A percentile compares a stretch with the other conserved stretches of the same genome.
Conservation (phyloP, 768 basidiomycete species). For the Brasilioporus rufonigricans region DNA sequence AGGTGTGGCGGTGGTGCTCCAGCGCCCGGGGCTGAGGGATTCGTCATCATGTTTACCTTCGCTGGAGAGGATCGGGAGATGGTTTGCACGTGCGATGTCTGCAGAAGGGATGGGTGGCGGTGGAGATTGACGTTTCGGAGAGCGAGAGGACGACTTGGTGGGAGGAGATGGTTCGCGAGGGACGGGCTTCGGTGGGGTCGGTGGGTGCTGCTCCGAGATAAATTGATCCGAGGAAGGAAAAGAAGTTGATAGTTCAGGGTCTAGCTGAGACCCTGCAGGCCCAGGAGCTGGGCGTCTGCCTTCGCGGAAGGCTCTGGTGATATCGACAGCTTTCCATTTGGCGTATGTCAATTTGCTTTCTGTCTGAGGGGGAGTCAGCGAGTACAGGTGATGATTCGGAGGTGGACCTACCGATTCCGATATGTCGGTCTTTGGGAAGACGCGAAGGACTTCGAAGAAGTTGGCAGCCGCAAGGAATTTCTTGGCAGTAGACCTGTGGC, state of each 20-base stretch:
- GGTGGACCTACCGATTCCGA: conserved; percentile 52
- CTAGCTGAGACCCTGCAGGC: conserved; percentile 51
- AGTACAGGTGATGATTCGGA: background rate
- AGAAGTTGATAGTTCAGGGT: conserved; percentile 21
- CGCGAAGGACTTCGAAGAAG: conserved; percentile 85
- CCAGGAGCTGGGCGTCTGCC: conserved; percentile 82
- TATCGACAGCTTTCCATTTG: conserved; percentile 97
- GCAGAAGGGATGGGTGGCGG: conserved; percentile 30
- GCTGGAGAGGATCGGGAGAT: conserved; percentile 20
- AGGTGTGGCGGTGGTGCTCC: conserved; percentile 79
- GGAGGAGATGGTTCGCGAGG: conserved; percentile 28
- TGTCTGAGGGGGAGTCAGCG: conserved; percentile 44
- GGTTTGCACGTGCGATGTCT: conserved; percentile 31
- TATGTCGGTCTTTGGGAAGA: conserved; percentile 61
- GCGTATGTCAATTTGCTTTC: conserved; percentile 90
- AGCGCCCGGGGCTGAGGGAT: conserved; percentile 52
- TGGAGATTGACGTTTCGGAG: conserved; percentile 33
- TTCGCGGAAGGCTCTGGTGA: conserved; percentile 93
- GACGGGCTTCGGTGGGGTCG: conserved; percentile 19
- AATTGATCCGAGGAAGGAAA: conserved; percentile 16
- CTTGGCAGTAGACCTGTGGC: conserved; percentile 78
- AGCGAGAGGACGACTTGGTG: conserved; percentile 21
- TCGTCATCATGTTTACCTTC: conserved; percentile 31
- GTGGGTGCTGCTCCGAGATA: conserved; percentile 12
- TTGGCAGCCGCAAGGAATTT: conserved; percentile 95